A percentile compares a stretch with the other conserved stretches of the same genome.
phyloP scores from a whole-genome alignment of 768 basidiomycete species.

The Amanita thiersii region DNA sequence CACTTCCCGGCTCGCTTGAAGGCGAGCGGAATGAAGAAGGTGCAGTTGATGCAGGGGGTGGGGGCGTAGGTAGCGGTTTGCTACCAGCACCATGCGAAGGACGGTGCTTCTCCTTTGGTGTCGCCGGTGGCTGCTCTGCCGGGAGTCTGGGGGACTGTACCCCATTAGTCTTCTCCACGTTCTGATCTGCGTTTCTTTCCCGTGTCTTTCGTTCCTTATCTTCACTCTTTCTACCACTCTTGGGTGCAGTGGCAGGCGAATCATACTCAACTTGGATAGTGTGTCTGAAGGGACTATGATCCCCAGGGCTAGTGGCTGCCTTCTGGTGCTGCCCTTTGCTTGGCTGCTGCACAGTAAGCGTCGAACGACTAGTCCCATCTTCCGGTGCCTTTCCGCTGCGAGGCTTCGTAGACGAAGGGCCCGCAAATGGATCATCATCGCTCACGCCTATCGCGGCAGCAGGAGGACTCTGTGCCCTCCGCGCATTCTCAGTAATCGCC shows the following conservation, averaged over 20 bases:
- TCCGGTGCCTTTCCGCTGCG: conserved; percentile 2
- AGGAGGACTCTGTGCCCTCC: conserved; percentile 24
- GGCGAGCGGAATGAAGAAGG: not conserved
- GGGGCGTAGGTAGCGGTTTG: conserved; percentile 4
- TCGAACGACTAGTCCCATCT: conserved; percentile 1
- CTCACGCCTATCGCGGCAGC: conserved; percentile 29
- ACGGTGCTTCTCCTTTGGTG: conserved; percentile 8
- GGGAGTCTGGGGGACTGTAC: not conserved
- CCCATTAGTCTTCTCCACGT: conserved; percentile 2
- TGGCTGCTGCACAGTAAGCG: not conserved
- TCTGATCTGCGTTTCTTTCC: conserved; percentile 5
- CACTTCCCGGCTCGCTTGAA: not conserved
- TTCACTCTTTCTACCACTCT: conserved; percentile 22
- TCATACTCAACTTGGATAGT: conserved; percentile 98
- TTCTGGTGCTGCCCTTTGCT: conserved; percentile 19
- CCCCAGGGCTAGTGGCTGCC: conserved; percentile 33
- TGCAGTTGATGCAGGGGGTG: not conserved
- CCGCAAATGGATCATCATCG: conserved; percentile 71
- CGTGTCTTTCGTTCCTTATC: conserved; percentile 21
- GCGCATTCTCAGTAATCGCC: conserved; percentile 20
- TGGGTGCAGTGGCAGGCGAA: conserved; percentile 32
- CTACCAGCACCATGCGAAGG: not conserved
- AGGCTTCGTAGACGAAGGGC: conserved; percentile 12
- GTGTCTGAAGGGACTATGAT: conserved; percentile 52
- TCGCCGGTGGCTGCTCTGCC: not conserved